Base-by-base conservation (phyloP, 805 yeast genomes). In the Grigorovia jiainica region DNA sequence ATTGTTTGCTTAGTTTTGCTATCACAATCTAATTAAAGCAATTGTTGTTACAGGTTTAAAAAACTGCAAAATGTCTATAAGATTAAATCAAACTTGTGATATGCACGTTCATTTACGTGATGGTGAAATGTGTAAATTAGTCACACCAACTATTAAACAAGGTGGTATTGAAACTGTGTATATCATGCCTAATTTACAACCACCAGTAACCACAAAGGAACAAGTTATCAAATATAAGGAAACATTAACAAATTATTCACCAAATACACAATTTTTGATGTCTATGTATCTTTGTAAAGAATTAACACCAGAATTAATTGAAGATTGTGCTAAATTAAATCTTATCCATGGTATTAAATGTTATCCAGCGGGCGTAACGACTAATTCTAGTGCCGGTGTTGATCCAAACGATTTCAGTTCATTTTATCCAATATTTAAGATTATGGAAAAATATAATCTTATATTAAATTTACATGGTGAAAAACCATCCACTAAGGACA, bases 361-460 rank as follows among this genome's bases (percentile, higher is more conserved):
- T 60, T 92, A 92, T 61, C 99, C 99, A 34, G 97, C 97, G 2
- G 99, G 99, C 36, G 99, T 92, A 25, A 92, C 99, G n/a, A 92
- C 99, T 32, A 92, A 92, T 66, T 87, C 96, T 8, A 64, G 75
- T 38, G 84, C 81, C 3, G 98, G 98, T 39, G 96, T 92, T 19
- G 92, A 84, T 60, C 94, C 94, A 19, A 86, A 87, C 53, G 95
- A 90, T 55, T 92, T 92, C 64, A 75, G 82, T 38, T 78, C 73
- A 5, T 92, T 89, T 55, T 92, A 87, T 60, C 95, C 96, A 4
- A 72, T 92, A 8, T 92, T 92, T 58, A 72, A 82, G 55, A 95
- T 86, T 11, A 81, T 92, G 90, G 82, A 90, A 63, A 72, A 76
- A 48, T 75, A 84, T 47, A 73, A 75, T 39, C 63, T 92, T 58